These are phyloP conservation scores for Fusarium penzigii DNA, from an alignment of 2,329 filamentous ascomycete species.

Conservation along the genomic window DNA sequence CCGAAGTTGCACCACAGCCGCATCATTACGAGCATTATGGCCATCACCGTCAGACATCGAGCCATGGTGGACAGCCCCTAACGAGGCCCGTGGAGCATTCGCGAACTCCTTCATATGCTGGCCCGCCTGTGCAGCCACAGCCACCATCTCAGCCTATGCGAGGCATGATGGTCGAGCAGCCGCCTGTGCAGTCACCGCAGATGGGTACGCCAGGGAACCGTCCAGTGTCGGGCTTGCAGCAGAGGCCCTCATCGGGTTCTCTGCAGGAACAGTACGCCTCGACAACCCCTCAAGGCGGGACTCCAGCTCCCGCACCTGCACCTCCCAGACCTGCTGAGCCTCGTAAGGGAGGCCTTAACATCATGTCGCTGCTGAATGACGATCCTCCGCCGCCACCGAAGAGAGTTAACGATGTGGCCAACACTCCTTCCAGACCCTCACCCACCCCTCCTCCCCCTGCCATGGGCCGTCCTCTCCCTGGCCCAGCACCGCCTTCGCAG, in stretches of 20 bases:
- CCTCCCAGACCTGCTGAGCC: conserved; percentile 46
- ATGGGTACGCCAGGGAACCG: conserved; percentile 40
- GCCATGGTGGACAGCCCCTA: conserved; percentile 41
- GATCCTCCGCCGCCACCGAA: conserved; percentile 55
- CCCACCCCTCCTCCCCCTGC: conserved; percentile 51
- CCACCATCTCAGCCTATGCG: conserved; percentile 42
- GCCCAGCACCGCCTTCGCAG: conserved; percentile 41
- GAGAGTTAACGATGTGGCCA: conserved; percentile 50
- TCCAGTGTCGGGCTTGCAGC: conserved; percentile 40
- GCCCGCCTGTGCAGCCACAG: conserved; percentile 34
- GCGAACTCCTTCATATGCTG: conserved; percentile 37
- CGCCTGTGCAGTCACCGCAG: conserved; percentile 40
- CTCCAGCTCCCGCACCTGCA: conserved; percentile 36
- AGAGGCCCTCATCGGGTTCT: conserved; percentile 34
- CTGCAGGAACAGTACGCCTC: conserved; percentile 33
- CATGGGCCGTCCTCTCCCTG: conserved; percentile 44
- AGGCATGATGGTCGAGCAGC: conserved; percentile 41
- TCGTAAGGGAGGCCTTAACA: conserved; percentile 62
- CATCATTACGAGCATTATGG: conserved; percentile 49
- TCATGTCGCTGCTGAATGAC: conserved; percentile 65
- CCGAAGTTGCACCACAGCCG: conserved; percentile 41
- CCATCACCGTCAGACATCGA: conserved; percentile 39
- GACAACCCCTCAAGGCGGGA: conserved; percentile 29
- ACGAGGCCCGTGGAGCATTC: conserved; percentile 44
- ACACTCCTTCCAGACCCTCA: conserved; percentile 42